Percentiles rank a stretch among this genome's conserved stretches.
These are phyloP conservation scores for Pyrenopolyporus hunteri DNA, from an alignment of 495 filamentous ascomycete genomes.

Conservation along the genomic window DNA sequence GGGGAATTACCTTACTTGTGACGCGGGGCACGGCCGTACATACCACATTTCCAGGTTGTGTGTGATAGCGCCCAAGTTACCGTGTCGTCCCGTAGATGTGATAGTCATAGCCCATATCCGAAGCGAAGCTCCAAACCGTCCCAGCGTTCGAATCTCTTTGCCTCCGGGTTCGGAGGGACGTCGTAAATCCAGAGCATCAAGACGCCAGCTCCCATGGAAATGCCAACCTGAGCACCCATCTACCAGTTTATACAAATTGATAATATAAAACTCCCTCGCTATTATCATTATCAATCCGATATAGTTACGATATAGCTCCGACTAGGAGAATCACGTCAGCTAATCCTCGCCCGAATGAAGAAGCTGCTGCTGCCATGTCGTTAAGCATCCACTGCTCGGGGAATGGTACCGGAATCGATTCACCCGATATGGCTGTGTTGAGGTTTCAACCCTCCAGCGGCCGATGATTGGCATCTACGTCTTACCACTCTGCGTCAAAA, in stretches of 20 bases:
- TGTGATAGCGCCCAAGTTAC: conserved; percentile 14
- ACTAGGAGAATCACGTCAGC: conserved; percentile 30
- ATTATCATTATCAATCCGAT: not conserved
- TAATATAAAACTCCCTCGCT: not conserved
- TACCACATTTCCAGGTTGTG: no score
- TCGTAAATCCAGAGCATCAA: not conserved
- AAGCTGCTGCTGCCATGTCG: no score
- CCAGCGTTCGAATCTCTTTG: not conserved
- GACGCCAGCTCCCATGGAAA: not conserved
- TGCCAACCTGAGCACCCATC: not conserved
- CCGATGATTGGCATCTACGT: conserved; percentile 11
- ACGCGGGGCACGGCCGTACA: conserved; percentile 15
- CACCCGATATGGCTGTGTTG: not conserved
- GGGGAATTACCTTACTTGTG: conserved; percentile 16
- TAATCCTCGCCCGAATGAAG: conserved; percentile 13
- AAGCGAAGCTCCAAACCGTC: no score
- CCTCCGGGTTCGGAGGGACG: conserved; percentile 27
- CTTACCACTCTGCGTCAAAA: conserved; percentile 2
- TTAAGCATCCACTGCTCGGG: not conserved
- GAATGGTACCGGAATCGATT: not conserved
- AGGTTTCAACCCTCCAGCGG: not conserved
- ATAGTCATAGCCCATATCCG: conserved; percentile 5
- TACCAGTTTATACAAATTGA: not conserved
- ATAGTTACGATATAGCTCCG: not conserved
- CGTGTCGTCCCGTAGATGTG: conserved; percentile 9